Evolutionary conservation across 805 yeast genomes (phyloP).

Genomic region (Kodamaea sagamina): DNA sequence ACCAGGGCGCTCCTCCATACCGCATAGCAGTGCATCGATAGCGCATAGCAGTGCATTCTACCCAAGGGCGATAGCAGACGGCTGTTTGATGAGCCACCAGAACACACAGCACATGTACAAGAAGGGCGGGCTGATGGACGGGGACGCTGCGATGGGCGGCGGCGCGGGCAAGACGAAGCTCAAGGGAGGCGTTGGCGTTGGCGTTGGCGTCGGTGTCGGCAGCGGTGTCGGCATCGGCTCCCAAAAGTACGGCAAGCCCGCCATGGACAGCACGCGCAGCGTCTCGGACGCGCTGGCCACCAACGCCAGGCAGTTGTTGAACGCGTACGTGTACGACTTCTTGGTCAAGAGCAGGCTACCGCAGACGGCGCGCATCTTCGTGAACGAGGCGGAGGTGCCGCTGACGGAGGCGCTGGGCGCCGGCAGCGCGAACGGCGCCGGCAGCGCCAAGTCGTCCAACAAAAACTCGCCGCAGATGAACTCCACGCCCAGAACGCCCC

Average conservation of each 20-base stretch:
- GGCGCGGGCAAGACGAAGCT: constrained; percentile 6
- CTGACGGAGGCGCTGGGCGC: constrained; percentile 15
- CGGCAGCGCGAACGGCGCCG: constrained; percentile 2
- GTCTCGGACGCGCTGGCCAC: constrained; percentile 48
- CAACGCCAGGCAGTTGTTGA: constrained; percentile 59
- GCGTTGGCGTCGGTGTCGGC: background rate
- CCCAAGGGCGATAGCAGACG: too few species aligned
- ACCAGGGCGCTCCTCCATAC: too few species aligned
- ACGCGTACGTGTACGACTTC: constrained; percentile 87
- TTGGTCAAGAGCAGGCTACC: constrained; percentile 70
- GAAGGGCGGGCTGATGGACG: constrained; percentile 8
- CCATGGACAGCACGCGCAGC: constrained; percentile 27
- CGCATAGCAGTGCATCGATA: too few species aligned
- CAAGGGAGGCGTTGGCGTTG: constrained; percentile 1
- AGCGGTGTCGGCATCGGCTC: background rate
- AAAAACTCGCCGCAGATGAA: constrained; percentile 24
- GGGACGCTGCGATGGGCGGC: background rate
- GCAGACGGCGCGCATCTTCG: constrained; percentile 72
- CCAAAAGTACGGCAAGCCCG: constrained; percentile 21
- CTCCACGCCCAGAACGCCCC: constrained; percentile 32
- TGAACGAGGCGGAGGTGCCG: constrained; percentile 74
- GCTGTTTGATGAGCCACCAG: constrained; percentile 29
- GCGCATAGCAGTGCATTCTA: too few species aligned
- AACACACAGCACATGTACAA: constrained; percentile 38
- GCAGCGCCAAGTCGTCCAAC: constrained; percentile 13